Conservation (phyloP, 352 stramenopile species). For the Pythium myriotylum region DNA sequence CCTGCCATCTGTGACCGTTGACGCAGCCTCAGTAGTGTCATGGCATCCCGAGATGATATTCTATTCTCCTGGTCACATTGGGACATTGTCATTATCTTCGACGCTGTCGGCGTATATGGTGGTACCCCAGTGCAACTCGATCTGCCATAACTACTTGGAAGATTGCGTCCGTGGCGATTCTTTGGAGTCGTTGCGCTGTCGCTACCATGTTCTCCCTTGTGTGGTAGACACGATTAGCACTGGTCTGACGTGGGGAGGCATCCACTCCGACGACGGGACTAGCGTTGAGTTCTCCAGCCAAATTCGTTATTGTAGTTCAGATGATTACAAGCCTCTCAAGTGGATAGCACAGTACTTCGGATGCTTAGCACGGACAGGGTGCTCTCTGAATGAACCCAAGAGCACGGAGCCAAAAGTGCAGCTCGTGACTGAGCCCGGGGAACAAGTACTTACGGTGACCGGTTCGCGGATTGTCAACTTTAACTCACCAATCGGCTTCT, state of each 20-base stretch:
- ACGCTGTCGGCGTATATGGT: conserved; percentile 3
- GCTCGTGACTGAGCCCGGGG: conserved; percentile 1
- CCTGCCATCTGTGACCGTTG: not conserved
- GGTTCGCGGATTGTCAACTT: conserved; percentile 4
- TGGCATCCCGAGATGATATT: conserved; percentile 7
- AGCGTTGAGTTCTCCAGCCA: not conserved
- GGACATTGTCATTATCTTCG: not conserved
- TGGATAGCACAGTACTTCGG: conserved; percentile 12
- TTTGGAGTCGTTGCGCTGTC: conserved; percentile 13
- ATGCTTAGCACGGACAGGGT: not conserved
- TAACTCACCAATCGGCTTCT: not conserved
- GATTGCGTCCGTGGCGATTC: conserved; percentile 14
- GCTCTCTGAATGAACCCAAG: not conserved
- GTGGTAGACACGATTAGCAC: not conserved
- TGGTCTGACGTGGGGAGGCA: not conserved
- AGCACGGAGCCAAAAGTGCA: not conserved
- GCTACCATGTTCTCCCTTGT: conserved; percentile 11
- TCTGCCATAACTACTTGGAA: conserved; percentile 5
- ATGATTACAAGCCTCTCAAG: not conserved
- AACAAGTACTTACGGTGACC: not conserved
- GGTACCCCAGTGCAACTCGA: conserved; percentile 1
- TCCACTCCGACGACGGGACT: not conserved
- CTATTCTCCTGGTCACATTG: not conserved
- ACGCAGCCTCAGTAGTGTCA: not conserved
- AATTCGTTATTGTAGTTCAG: not conserved